Evolutionary conservation across 2,329 filamentous ascomycete genomes (phyloP), one percentile per base, ranked within the genome.

Genomic region (Aureobasidium namibiae): DNA sequence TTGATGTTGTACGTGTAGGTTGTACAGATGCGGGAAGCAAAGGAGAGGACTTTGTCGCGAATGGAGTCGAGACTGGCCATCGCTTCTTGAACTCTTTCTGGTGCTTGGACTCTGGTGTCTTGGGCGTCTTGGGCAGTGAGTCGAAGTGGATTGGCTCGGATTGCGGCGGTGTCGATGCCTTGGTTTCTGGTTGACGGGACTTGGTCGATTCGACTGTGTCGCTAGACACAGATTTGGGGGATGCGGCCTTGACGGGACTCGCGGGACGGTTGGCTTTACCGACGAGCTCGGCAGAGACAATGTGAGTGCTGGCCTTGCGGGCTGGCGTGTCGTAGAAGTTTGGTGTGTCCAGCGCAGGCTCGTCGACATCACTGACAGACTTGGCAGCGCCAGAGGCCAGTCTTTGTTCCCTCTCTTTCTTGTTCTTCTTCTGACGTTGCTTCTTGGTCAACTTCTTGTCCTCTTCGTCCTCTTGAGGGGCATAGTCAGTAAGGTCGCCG

Each of bases 351-450:
- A 66, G 65, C 57, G 73, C 72, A 7, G 71, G 71, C 59, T 74
- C 72, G 65, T 74, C 72, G 64, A 70, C 23, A 64, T 67, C 64
- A 56, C 67, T 67, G 13, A 60, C 62, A 33, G 64, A 59, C 60
- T 69, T 69, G 11, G 60, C 34, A 10, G 61, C 59, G 14, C 63
- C 61, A 29, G 67, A 63, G 29, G 64, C 65, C 31, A 67, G 54
- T 14, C 63, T 66, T 29, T 49, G 26, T 42, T 66, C 67, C 34
- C 67, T 62, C 60, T 69, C 68, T 56, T 67, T 70, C 33, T 67
- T 66, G 18, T 67, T 68, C 56, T 66, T 64, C 62, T 72, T 73
- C 66, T 73, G 72, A 9, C 68, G 65, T 62, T 73, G 70, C 9
- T 67, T 68, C 66, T 72, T 72, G 14, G 67, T 72, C 59, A 72